Evolutionary conservation across 2,329 filamentous ascomycete genomes (phyloP).

Genomic region (Aspergillus sp.): DNA sequence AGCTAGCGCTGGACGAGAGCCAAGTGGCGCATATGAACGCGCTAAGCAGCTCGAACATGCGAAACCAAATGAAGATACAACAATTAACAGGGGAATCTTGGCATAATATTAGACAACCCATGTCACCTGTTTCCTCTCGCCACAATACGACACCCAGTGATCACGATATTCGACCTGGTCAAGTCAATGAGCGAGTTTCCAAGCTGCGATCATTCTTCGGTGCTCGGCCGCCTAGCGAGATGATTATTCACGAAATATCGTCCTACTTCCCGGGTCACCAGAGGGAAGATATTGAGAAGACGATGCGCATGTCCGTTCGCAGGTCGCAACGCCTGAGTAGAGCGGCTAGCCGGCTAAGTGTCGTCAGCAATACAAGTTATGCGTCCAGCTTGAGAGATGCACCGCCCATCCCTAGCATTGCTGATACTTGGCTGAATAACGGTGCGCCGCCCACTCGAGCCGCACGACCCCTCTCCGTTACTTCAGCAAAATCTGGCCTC

Average conservation of each 20-base stretch:
- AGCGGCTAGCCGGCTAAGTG: conserved; percentile 88
- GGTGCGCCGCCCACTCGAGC: conserved; percentile 52
- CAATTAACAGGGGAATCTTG: conserved; percentile 86
- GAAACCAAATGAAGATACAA: conserved; percentile 83
- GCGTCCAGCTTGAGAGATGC: conserved; percentile 91
- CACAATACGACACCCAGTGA: conserved; percentile 30
- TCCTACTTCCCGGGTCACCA: conserved; percentile 97
- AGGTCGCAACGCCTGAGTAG: conserved; percentile 88
- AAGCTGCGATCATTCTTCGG: conserved; percentile 72
- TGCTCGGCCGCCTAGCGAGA: conserved; percentile 87
- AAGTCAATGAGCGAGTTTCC: conserved; percentile 32
- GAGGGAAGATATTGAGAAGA: conserved; percentile 91
- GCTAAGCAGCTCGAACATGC: conserved; percentile 63
- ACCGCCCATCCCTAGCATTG: conserved; percentile 92
- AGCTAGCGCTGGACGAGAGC: conserved; percentile 84
- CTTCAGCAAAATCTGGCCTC: conserved; percentile 55
- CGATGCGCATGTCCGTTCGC: conserved; percentile 86
- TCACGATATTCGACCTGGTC: conserved; percentile 26
- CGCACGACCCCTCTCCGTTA: conserved; percentile 57
- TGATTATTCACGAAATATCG: conserved; percentile 93
- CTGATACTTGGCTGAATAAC: conserved; percentile 80
- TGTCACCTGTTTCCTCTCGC: conserved; percentile 65
- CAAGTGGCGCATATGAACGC: conserved; percentile 69
- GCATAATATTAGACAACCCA: conserved; percentile 79
- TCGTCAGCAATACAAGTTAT: conserved; percentile 89